phyloP scores from a whole-genome alignment of 345 rosid genomes.

The Rhodamnia rubescens region DNA sequence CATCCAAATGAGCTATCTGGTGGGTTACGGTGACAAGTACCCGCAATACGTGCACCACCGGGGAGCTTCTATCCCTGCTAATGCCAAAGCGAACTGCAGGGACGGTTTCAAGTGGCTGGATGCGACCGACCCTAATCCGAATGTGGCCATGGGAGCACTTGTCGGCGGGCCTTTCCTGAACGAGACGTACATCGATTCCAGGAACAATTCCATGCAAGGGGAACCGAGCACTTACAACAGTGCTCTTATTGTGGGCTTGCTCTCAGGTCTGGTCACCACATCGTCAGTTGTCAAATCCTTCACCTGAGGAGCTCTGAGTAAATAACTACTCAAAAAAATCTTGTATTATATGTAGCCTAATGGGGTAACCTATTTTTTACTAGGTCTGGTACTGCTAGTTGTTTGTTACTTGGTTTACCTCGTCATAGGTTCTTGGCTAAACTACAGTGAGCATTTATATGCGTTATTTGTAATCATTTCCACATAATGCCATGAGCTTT shows the following conservation, averaged over 20 bases:
- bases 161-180: constrained; percentile 91
- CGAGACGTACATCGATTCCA: constrained; percentile 55
- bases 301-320: constrained; percentile 10
- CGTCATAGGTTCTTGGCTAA: background rate
- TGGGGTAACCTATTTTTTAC: background rate
- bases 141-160: constrained; percentile 76
- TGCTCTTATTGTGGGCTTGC: constrained; percentile 78
- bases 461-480: background rate
- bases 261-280: constrained; percentile 83
- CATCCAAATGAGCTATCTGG: constrained; percentile 68
- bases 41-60: constrained; percentile 85
- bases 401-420: background rate
- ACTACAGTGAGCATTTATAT: background rate
- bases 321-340: background rate
- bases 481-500: background rate
- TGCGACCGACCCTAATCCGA: constrained; percentile 64
- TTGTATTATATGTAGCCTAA: constrained; percentile 13
- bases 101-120: constrained; percentile 75
- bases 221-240: constrained; percentile 91
- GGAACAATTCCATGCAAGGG: constrained; percentile 73
- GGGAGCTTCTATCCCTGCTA: constrained; percentile 87
- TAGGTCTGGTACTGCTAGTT: background rate
- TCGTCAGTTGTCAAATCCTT: constrained; percentile 66
- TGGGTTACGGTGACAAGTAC: constrained; percentile 83
- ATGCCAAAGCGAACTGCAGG: constrained; percentile 59